phyloP scores from a whole-genome alignment of 2,329 filamentous ascomycete genomes.

The Clarireedia paspali region DNA sequence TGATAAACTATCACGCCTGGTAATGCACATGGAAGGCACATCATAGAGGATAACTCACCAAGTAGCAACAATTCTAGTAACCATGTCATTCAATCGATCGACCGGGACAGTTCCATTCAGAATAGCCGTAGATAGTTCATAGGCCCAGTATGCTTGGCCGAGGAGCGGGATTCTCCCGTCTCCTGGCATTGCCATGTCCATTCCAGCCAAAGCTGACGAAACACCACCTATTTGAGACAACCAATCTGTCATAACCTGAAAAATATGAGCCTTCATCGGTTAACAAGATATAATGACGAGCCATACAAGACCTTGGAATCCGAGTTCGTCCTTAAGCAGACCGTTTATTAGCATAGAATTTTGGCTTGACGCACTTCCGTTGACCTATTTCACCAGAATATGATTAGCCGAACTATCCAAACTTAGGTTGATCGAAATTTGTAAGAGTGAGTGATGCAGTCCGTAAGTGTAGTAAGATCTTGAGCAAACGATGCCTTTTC shows the following conservation, averaged over 20 bases:
- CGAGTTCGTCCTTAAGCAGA: slow-evolving; percentile 65
- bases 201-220: slow-evolving; percentile 50
- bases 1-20: not conserved
- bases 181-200: slow-evolving; percentile 67
- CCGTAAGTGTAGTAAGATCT: too few species aligned
- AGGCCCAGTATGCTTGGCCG: slow-evolving; percentile 46
- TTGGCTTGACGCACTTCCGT: slow-evolving; percentile 58
- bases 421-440: too few species aligned
- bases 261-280: slow-evolving; percentile 1
- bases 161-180: slow-evolving; percentile 44
- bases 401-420: too few species aligned
- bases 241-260: slow-evolving; percentile 63
- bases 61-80: slow-evolving; percentile 47
- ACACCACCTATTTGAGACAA: slow-evolving; percentile 53
- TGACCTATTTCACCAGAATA: slow-evolving; percentile 28
- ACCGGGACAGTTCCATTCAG: slow-evolving; percentile 51
- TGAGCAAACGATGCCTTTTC: not conserved
- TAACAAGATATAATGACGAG: not conserved
- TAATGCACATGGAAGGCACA: too few species aligned
- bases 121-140: slow-evolving; percentile 45
- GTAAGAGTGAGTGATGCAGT: too few species aligned
- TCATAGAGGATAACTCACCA: slow-evolving; percentile 31
- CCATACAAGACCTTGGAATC: slow-evolving; percentile 51
- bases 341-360: slow-evolving; percentile 64
- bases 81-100: slow-evolving; percentile 48